phyloP scores from a whole-genome alignment of 805 yeast species.

The Kuraishia hungarica region DNA sequence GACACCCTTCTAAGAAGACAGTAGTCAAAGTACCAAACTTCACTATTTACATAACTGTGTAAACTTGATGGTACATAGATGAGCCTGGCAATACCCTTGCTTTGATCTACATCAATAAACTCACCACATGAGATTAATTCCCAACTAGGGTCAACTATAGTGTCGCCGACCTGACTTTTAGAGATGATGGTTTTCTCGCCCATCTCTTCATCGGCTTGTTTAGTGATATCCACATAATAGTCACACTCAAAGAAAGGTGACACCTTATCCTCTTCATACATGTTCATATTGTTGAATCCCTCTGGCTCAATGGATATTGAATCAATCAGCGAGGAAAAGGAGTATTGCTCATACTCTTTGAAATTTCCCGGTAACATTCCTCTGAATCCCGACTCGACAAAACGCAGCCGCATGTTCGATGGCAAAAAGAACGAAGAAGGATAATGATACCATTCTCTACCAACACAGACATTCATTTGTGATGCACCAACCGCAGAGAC shows the following conservation, averaged over 20 bases:
- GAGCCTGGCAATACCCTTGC: slow-evolving; percentile 45
- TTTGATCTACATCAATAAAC: slow-evolving; percentile 45
- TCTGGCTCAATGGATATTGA: slow-evolving; percentile 42
- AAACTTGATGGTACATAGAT: slow-evolving; percentile 37
- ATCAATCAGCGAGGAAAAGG: slow-evolving; percentile 14
- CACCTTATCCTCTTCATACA: slow-evolving; percentile 53
- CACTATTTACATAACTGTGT: slow-evolving; percentile 19
- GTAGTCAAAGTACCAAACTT: slow-evolving; percentile 39
- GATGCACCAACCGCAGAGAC: not conserved
- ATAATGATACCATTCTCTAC: slow-evolving; percentile 91
- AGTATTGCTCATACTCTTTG: slow-evolving; percentile 23
- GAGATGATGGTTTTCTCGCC: slow-evolving; percentile 30
- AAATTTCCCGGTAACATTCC: slow-evolving; percentile 90
- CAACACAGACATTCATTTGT: slow-evolving; percentile 64
- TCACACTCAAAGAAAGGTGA: slow-evolving; percentile 47
- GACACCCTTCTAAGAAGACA: slow-evolving; percentile 29
- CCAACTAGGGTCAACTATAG: slow-evolving; percentile 32
- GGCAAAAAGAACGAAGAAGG: slow-evolving; percentile 84
- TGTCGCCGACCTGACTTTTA: slow-evolving; percentile 5
- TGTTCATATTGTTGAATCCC: slow-evolving; percentile 70
- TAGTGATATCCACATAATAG: slow-evolving; percentile 58
- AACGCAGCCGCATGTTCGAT: slow-evolving; percentile 51
- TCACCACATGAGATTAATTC: slow-evolving; percentile 34
- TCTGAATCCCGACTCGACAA: slow-evolving; percentile 70
- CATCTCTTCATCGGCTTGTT: slow-evolving; percentile 31